Evolutionary conservation across 2,329 filamentous ascomycete species (phyloP).

Genomic region (Pseudogymnoascus sp.): DNA sequence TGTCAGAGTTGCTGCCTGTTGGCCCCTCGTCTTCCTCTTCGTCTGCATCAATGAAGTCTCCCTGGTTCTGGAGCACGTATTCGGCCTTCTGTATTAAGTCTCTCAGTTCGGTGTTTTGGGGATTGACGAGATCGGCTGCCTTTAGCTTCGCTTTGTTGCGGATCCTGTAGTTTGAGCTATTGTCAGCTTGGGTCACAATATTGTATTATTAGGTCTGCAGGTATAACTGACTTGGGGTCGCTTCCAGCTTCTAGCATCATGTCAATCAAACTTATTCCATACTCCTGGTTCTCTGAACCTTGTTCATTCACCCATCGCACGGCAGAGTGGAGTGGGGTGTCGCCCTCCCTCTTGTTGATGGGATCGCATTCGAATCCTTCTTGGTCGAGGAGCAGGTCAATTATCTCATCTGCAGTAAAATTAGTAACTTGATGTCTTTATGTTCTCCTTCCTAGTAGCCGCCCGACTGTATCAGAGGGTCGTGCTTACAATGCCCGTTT

Average conservation of each 20-base stretch:
- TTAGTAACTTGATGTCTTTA: background rate
- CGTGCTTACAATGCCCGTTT: conserved; percentile 69
- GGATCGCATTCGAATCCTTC: conserved; percentile 80
- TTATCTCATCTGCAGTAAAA: conserved; percentile 55
- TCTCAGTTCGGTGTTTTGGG: conserved; percentile 53
- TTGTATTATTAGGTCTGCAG: background rate
- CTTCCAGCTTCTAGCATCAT: conserved; percentile 78
- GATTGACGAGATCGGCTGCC: conserved; percentile 65
- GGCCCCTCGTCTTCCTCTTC: conserved; percentile 14
- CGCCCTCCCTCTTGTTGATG: conserved; percentile 58
- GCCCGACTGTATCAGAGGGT: background rate
- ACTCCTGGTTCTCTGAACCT: conserved; percentile 51
- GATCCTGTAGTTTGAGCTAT: conserved; percentile 32
- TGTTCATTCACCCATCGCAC: conserved; percentile 69
- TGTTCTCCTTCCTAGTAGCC: background rate
- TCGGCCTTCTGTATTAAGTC: conserved; percentile 62
- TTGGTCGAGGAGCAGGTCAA: conserved; percentile 76
- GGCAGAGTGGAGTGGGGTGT: conserved; percentile 73
- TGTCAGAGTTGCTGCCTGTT: conserved; percentile 6
- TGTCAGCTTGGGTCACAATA: background rate
- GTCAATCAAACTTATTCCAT: conserved; percentile 59
- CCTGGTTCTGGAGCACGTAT: conserved; percentile 51
- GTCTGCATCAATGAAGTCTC: conserved; percentile 43
- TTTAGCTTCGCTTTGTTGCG: conserved; percentile 68
- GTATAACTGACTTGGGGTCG: conserved; percentile 39